phyloP scores from a whole-genome alignment of 306 rosid species.

The Fragaria ananassa region DNA sequence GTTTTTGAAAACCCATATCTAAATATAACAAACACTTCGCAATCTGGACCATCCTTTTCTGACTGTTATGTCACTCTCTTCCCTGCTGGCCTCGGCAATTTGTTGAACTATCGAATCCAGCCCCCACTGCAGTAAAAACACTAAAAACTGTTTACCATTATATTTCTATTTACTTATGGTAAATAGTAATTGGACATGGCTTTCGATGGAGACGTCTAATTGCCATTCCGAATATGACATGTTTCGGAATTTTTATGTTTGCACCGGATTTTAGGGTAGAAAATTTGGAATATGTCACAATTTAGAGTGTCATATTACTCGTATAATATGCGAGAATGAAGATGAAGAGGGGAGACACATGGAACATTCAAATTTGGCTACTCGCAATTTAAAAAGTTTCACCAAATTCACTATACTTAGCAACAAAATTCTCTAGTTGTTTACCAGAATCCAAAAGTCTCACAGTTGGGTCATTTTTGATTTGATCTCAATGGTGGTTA shows the following conservation, averaged over 20 bases:
- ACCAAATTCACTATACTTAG: neutral
- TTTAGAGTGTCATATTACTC: neutral
- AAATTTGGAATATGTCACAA: neutral
- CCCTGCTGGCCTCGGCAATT: slow-evolving; percentile 6
- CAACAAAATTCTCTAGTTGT: neutral
- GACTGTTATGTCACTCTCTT: slow-evolving; percentile 31
- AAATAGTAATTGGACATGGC: neutral
- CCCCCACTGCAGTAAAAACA: neutral
- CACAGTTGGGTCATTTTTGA: neutral
- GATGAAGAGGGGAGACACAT: neutral
- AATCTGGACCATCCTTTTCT: slow-evolving; percentile 20
- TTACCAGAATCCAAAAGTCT: slow-evolving; percentile 4
- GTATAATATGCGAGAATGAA: neutral
- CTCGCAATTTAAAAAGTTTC: neutral
- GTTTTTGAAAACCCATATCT: slow-evolving; percentile 9
- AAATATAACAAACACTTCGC: slow-evolving; percentile 1
- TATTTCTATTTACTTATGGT: neutral
- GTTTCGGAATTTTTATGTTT: neutral
- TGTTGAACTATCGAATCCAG: neutral
- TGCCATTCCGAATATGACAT: neutral
- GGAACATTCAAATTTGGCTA: slow-evolving; percentile 1
- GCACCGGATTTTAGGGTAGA: neutral
- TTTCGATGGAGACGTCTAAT: neutral
- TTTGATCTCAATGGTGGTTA: neutral
- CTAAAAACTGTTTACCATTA: neutral